A percentile compares a stretch with the other conserved stretches of the same genome.
Conservation (phyloP, 1,284 basidiomycete species). For the Paramarasmius palmivorus region DNA sequence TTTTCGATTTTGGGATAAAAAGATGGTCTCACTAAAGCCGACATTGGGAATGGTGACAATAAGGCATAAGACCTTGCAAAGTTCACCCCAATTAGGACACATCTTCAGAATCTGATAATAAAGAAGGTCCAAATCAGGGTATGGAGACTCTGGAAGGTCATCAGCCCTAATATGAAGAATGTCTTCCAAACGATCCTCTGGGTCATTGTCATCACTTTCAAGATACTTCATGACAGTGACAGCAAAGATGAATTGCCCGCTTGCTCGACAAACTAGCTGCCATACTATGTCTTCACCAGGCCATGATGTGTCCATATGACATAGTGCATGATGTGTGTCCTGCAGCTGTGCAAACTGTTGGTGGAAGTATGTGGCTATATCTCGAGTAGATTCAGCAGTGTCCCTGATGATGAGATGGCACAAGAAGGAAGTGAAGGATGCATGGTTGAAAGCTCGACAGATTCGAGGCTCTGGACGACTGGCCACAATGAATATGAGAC, state of each 20-base stretch:
- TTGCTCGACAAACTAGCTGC: neutral
- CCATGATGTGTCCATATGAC: neutral
- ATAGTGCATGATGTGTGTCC: neutral
- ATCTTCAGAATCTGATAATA: neutral
- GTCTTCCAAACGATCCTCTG: neutral
- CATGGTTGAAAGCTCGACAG: neutral
- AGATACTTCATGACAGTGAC: neutral
- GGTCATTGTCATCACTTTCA: neutral
- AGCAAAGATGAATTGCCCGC: neutral
- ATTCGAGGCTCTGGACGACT: slow-evolving; percentile 1
- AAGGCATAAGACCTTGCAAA: too few relatives aligned
- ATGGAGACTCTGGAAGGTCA: neutral
- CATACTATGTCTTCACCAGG: neutral
- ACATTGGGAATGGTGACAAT: too few relatives aligned
- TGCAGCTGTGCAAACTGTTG: neutral
- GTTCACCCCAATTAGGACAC: neutral
- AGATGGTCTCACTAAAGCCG: too few relatives aligned
- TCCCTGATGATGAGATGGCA: neutral
- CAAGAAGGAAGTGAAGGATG: neutral
- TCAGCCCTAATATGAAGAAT: neutral
- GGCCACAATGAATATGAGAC: neutral
- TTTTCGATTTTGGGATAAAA: too few relatives aligned
- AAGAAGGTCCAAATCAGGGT: neutral
- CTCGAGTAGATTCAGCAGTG: neutral
- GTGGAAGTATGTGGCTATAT: neutral